Evolutionary conservation across 768 basidiomycete genomes (phyloP), one percentile per base, ranked within the genome.

Genomic region (Crassisporium funariophilum): DNA sequence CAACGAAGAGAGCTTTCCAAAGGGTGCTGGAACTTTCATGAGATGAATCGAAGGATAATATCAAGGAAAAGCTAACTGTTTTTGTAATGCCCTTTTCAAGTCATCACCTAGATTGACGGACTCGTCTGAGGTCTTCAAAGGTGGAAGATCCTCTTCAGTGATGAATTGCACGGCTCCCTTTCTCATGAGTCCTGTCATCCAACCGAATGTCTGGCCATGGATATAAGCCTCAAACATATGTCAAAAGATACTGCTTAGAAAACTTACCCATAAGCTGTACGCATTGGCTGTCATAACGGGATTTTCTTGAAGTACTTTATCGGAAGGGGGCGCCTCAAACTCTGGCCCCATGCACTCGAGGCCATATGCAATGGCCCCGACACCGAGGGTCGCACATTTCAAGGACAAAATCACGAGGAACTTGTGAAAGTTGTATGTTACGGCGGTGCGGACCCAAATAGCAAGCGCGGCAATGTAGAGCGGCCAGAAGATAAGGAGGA

Each of bases 61-160:
- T 16, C 4, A n/a, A 33, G 11, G 11, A 19, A 10, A 35, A 44
- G 23, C 83, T 47, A 54, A 86, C 83, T 89, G 79, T 47, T 81
- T 81, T 55, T 71, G 41, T 34, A 93, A 74, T 3, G 88, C 78
- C 0, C 55, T 60, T 43, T 84, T 72, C 15, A 97, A 75, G 13
- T 75, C 72, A 7, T 71, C 54, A 10, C 86, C 86, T 0, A 97
- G 78, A 17, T 79, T 77, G 19, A 75, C 75, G 0, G 91, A 84
- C 54, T 86, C 82, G 57, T 97, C 91, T 7, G 67, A 59, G 0
- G 83, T 70, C 19, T 81, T 69, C 19, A 97, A 72, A 0, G 83
- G 76, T 34, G 92, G 92, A 17, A 98, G 77, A 59, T 98, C 95
- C 21, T 86, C 78, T 62, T 95, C 92, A 1, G 86, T 87, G 47